phyloP scores from a whole-genome alignment of 2,329 filamentous ascomycete species.

The Anisogramma anomala region DNA sequence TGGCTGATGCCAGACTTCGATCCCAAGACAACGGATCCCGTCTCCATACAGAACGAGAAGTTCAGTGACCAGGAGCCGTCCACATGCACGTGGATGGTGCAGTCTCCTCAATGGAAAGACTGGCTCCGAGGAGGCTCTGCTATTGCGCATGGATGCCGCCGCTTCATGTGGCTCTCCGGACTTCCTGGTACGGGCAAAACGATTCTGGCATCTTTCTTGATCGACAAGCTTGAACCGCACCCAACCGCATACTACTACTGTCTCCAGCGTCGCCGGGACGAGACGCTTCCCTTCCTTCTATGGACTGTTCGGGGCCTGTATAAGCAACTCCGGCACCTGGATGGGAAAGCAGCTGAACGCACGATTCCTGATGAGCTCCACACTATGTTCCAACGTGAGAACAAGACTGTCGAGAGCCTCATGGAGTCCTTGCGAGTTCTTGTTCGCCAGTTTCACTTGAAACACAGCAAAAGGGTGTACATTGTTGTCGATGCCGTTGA shows the following conservation, averaged over 20 bases:
- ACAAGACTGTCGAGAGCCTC: background rate
- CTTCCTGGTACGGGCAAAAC: conserved; percentile 4
- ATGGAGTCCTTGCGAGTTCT: background rate
- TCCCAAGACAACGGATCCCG: background rate
- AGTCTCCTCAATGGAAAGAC: background rate
- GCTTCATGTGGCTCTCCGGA: conserved; percentile 7
- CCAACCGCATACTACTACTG: conserved; percentile 5
- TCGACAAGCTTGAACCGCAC: background rate
- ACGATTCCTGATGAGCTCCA: background rate
- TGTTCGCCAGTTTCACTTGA: background rate
- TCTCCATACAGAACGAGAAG: background rate
- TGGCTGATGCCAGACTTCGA: conserved; percentile 3
- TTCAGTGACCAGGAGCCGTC: background rate
- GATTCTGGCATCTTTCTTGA: conserved; percentile 3
- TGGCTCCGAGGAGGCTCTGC: background rate
- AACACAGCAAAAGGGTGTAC: background rate
- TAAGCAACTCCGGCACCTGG: no score
- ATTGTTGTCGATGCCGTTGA: conserved; percentile 7
- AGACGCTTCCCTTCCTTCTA: background rate
- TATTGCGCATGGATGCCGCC: background rate
- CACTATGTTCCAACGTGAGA: background rate
- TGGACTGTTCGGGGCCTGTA: conserved; percentile 5
- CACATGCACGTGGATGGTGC: conserved; percentile 5
- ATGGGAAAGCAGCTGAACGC: background rate
- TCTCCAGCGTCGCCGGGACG: conserved; percentile 1